A percentile compares a stretch with the other conserved stretches of the same genome.
phyloP scores from a whole-genome alignment of 352 stramenopile genomes.

The Pythium volutum region DNA sequence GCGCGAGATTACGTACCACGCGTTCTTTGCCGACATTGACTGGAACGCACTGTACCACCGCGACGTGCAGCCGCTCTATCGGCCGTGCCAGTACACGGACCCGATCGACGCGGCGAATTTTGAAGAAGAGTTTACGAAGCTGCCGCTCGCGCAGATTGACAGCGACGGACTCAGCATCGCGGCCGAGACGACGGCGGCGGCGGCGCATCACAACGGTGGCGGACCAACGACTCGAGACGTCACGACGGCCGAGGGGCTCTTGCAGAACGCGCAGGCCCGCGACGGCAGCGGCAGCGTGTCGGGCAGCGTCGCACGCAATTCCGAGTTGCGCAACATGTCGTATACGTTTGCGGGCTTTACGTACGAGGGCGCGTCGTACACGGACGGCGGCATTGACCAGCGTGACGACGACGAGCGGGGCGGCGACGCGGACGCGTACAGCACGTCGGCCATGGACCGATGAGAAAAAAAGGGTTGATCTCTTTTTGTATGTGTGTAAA shows the following conservation, averaged over 20 bases:
- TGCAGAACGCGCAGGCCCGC: background rate
- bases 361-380: constrained; percentile 63
- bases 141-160: constrained; percentile 68
- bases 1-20: constrained; percentile 77
- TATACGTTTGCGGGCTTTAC: constrained; percentile 86
- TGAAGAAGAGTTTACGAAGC: constrained; percentile 83
- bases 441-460: constrained; percentile 8
- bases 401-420: constrained; percentile 9
- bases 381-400: constrained; percentile 20
- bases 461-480: too few relatives aligned
- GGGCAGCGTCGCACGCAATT: constrained; percentile 50
- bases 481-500: too few relatives aligned
- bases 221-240: constrained; percentile 6
- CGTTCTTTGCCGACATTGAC: constrained; percentile 80
- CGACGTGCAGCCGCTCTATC: constrained; percentile 72
- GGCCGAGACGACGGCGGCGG: constrained; percentile 28
- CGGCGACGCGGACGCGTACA: constrained; percentile 3
- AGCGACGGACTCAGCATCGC: constrained; percentile 66
- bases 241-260: constrained; percentile 14
- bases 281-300: constrained; percentile 23
- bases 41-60: constrained; percentile 80
- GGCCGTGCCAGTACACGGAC: constrained; percentile 80
- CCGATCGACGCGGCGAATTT: constrained; percentile 82
- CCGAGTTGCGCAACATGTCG: constrained; percentile 72
- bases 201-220: too few relatives aligned